Evolutionary conservation across 352 stramenopile species (phyloP), one percentile per base, ranked within the genome.

Genomic region (Phytophthora aleatoria): DNA sequence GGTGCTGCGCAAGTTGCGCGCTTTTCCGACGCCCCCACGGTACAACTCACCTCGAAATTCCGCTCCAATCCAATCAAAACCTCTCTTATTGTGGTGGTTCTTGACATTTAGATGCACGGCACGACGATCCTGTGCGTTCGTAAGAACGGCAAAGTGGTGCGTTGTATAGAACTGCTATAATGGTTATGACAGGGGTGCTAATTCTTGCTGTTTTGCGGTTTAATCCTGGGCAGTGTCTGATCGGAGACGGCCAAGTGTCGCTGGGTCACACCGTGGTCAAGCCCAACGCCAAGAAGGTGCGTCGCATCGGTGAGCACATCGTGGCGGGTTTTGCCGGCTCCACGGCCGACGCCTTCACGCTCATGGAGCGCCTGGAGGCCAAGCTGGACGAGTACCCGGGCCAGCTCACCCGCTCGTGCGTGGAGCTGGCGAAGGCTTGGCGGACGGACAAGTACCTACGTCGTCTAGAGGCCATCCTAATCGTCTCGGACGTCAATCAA

Each of bases 351-450:
- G 97, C 97, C 5, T 99, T 99, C 76, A 99, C 97, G 27, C 88
- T 99, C 35, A 92, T 99, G 67, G 97, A 99, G 82, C 90, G 97
- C 27, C 87, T 99, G 47, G 97, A 99, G 82, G 89, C 81, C 51
- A 99, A 99, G 77, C 76, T 99, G 30, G 97, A 99, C 73, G 94
- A 99, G 83, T 98, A 99, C 81, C 93, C 96, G 24, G 97, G 97
- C 30, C 97, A 99, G 72, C 80, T 99, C 36, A 96, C 92, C 30
- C 88, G 97, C 60, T 93, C 92, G 13, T 99, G 97, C 77, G 97
- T 99, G 20, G 97, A 99, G 72, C 80, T 99, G n/a, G 97, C 97
- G 45, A 99, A 99, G 78, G 96, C 89, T 36, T 99, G 97, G 97
- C 85, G 97, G 66, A 99, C 97, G 60, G 97, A 99, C 79, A 99